phyloP scores from a whole-genome alignment of 306 rosid genomes.

The Rubus parviflorus region DNA sequence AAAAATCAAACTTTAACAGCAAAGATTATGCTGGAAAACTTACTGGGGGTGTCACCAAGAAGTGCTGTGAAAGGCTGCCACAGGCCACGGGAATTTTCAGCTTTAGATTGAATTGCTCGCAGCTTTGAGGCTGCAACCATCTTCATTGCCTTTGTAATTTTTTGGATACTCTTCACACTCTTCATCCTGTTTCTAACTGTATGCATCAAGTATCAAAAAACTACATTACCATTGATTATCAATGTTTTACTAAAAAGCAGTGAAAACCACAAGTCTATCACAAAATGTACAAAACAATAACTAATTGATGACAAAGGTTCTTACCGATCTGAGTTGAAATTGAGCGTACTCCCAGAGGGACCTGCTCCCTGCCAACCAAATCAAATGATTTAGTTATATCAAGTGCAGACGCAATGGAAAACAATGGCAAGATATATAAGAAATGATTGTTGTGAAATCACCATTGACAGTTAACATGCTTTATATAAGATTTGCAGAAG shows the following conservation, averaged over 20 bases:
- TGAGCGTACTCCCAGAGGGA: slow-evolving; percentile 67
- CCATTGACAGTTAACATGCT: background rate
- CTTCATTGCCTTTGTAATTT: slow-evolving; percentile 98
- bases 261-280: background rate
- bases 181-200: slow-evolving; percentile 93
- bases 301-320: slow-evolving; percentile 19
- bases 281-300: background rate
- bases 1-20: slow-evolving; percentile 3
- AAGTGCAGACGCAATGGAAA: background rate
- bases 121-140: slow-evolving; percentile 99
- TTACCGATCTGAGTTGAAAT: slow-evolving; percentile 93
- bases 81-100: slow-evolving; percentile 93
- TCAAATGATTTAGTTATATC: background rate
- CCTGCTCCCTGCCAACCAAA: slow-evolving; percentile 61
- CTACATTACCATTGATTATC: background rate
- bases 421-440: background rate
- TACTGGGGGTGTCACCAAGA: slow-evolving; percentile 86
- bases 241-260: slow-evolving; percentile 8
- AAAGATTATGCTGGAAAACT: slow-evolving; percentile 21
- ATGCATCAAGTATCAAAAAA: slow-evolving; percentile 12
- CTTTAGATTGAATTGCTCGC: slow-evolving; percentile 72
- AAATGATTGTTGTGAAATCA: background rate
- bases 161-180: slow-evolving; percentile 97
- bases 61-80: slow-evolving; percentile 99
- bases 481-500: background rate